A percentile compares a stretch with the other conserved stretches of the same genome.
phyloP scores from a whole-genome alignment of 2,329 filamentous ascomycete species.

The Chaetomiaceae sp. region DNA sequence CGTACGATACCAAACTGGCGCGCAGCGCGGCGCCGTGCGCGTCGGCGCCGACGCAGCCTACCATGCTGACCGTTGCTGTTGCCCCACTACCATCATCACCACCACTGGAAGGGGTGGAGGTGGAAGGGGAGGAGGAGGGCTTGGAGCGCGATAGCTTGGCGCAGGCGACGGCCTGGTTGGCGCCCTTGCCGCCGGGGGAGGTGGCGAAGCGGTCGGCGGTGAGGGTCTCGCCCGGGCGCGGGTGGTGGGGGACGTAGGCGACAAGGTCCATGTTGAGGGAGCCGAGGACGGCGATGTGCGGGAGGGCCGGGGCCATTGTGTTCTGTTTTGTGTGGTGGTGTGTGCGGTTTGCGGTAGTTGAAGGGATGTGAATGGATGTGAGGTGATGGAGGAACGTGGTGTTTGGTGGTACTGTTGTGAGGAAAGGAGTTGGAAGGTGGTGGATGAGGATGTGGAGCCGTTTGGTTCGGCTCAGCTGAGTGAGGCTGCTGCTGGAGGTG shows the following conservation, averaged over 20 bases:
- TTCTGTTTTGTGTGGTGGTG: neutral
- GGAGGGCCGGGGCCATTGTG: conserved; percentile 22
- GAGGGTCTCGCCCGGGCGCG: conserved; percentile 79
- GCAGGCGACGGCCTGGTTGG: conserved; percentile 89
- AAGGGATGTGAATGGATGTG: no score
- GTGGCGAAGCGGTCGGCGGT: conserved; percentile 71
- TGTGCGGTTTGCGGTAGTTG: no score
- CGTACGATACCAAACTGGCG: conserved; percentile 51
- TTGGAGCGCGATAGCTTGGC: conserved; percentile 66
- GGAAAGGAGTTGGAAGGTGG: no score
- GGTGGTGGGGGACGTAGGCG: conserved; percentile 77
- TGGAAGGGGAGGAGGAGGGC: conserved; percentile 30
- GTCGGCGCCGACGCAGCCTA: conserved; percentile 67
- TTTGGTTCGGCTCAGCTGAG: no score
- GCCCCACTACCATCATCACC: conserved; percentile 12
- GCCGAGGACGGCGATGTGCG: conserved; percentile 73
- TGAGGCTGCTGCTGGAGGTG: no score
- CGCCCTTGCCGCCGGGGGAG: conserved; percentile 86
- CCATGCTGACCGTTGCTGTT: conserved; percentile 55
- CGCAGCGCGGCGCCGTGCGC: conserved; percentile 57
- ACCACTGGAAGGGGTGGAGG: conserved; percentile 3
- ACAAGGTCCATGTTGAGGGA: conserved; percentile 95
- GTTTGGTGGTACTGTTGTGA: no score
- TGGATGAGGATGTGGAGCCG: no score
- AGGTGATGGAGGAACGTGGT: no score